Percentiles rank a stretch among this genome's conserved stretches.
These are phyloP conservation scores for Suhomyces xylopsoci DNA, from an alignment of 805 yeast species.

Conservation along the genomic window DNA sequence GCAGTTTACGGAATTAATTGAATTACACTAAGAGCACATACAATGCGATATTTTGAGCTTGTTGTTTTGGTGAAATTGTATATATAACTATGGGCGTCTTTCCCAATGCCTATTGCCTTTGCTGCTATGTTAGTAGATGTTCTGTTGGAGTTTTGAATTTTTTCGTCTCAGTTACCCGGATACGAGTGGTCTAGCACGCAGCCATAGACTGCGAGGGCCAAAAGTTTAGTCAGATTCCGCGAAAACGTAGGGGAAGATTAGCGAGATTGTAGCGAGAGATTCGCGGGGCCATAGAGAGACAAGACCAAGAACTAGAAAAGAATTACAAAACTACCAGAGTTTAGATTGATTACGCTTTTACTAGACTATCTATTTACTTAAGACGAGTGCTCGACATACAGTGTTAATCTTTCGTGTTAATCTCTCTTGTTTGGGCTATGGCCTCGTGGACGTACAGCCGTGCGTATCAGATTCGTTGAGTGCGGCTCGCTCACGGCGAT, in stretches of 20 bases:
- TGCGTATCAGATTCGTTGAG: no score
- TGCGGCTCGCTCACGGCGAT: no score
- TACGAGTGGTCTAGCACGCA: not conserved
- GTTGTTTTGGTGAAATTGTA: not conserved
- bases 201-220: no score
- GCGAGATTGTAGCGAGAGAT: not conserved
- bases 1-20: not conserved
- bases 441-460: no score
- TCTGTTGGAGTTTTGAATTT: not conserved
- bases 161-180: not conserved
- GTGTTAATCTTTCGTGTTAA: no score
- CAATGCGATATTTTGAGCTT: not conserved
- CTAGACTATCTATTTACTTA: not conserved
- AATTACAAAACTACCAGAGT: no score
- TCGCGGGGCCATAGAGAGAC: not conserved
- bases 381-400: no score
- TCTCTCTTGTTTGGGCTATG: not conserved
- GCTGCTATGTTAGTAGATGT: not conserved
- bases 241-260: no score
- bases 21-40: not conserved
- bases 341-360: not conserved
- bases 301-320: no score
- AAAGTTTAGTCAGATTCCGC: no score
- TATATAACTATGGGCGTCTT: not conserved
- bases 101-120: not conserved